Conservation (phyloP, 2,329 filamentous ascomycete genomes). For the Metarhizium guizhouense region DNA sequence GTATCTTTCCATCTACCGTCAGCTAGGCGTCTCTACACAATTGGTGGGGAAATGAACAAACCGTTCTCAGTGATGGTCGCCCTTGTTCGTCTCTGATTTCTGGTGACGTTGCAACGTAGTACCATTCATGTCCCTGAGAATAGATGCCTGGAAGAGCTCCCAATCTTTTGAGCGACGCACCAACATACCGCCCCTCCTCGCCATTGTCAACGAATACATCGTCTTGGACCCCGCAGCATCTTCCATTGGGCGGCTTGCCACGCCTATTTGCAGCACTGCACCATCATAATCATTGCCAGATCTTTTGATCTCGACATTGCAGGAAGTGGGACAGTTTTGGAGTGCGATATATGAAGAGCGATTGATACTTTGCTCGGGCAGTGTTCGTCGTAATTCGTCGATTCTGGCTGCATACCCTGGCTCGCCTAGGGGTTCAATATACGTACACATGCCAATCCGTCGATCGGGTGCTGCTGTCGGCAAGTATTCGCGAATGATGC, state of each 20-base stretch:
- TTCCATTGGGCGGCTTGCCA: conserved; percentile 15
- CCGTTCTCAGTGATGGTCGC: background rate
- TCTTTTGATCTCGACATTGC: conserved; percentile 14
- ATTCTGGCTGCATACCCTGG: background rate
- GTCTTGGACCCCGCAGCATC: background rate
- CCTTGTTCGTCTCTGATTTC: background rate
- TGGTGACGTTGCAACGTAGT: background rate
- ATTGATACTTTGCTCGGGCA: conserved; percentile 8
- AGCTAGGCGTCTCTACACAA: background rate
- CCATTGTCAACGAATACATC: background rate
- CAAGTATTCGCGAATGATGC: background rate
- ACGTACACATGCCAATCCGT: conserved; percentile 9
- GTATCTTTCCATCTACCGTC: background rate
- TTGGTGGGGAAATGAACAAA: background rate
- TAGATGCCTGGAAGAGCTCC: background rate
- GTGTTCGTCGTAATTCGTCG: background rate
- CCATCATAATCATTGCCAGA: conserved; percentile 7
- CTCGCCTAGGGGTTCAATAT: conserved; percentile 1
- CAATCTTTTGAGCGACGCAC: background rate
- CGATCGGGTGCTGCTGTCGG: background rate
- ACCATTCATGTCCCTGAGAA: background rate
- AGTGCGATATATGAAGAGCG: conserved; percentile 11
- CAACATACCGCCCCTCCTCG: background rate
- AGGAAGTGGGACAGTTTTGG: conserved; percentile 6
- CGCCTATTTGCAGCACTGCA: conserved; percentile 11